Evolutionary conservation across 371 early-diverging fungal species (phyloP), one percentile per base, ranked within the genome.

Genomic region (Chytridiales sp.): DNA sequence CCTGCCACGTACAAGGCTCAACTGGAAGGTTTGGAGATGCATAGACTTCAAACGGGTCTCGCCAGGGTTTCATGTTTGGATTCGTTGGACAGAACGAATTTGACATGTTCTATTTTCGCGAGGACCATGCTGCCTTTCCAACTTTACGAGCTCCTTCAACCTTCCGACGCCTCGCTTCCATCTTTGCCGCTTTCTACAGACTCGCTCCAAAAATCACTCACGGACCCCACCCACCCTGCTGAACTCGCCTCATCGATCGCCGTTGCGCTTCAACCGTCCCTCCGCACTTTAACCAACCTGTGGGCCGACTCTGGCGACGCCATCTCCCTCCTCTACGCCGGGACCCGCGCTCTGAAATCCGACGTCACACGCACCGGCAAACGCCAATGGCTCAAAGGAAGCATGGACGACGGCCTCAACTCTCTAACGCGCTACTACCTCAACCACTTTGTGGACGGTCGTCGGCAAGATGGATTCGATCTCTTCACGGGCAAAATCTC

Each of bases 51-150:
- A 58, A 79, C 73, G 17, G 83, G 82, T 8, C 43, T 80, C 0
- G 69, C 79, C 2, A 71, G 88, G 36, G 81, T 81, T 1, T 85
- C 85, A 31, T 88, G 88, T 61, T 72, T 88, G 29, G 88, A 88
- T 69, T 79, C 75, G n/a, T 64, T 87, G 27, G 88, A 88, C 66
- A 72, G 88, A 57, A 88, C 88, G 43, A 88, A 88, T 66, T 60
- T 86, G 17, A 72, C 79, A 4, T 85, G 85, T 67, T 76, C 62
- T 43, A 62, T 73, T 17, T 70, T 80, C 59, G 81, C 80, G 0
- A 56, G 67, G 4, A 61, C 72, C 56, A 64, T 78, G 52, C 39
- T 80, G 6, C 67, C 76, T 1, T 75, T 61, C 59, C 80, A 83
- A 61, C 29, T 84, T 2, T 68, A 66, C 29, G 8, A 63, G 47